Conservation (phyloP, 148 eudicot species). For the Silene uniflora region DNA sequence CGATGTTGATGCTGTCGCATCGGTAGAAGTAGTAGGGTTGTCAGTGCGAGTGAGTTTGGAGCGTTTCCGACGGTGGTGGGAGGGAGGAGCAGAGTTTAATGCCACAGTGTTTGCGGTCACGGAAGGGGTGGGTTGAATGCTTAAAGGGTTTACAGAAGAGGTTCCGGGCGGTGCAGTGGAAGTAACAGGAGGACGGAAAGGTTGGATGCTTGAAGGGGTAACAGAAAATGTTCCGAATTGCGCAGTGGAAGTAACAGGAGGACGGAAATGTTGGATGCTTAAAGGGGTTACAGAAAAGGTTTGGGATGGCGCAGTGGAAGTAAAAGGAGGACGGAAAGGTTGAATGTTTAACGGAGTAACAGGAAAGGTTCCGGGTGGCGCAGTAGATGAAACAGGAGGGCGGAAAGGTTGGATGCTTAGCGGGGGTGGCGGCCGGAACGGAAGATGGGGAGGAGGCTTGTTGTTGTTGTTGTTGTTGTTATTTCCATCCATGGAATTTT, state of each 20-base stretch:
- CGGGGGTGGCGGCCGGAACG: constrained; percentile 13
- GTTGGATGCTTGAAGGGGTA: neutral
- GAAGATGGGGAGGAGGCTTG: constrained; percentile 16
- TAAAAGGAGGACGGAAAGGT: constrained; percentile 12
- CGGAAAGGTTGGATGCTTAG: neutral
- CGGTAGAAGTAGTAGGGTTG: neutral
- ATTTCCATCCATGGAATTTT: constrained; percentile 8
- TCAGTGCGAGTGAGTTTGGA: constrained; percentile 13
- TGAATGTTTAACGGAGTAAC: neutral
- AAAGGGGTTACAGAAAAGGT: neutral
- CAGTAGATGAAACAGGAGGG: neutral
- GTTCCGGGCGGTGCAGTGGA: neutral
- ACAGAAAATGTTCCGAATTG: neutral
- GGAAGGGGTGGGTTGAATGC: constrained; percentile 7
- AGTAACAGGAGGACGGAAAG: neutral
- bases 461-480: neutral
- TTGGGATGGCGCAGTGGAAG: neutral
- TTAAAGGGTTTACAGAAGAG: neutral
- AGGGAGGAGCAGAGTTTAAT: neutral
- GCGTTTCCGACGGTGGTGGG: constrained; percentile 5
- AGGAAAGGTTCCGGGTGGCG: neutral
- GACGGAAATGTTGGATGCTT: neutral
- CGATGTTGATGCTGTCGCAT: constrained; percentile 1
- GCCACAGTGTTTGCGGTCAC: neutral
- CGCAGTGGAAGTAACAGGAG: neutral